Evolutionary conservation across 1,284 basidiomycete species (phyloP).

Genomic region (Apiotrichum sp.): DNA sequence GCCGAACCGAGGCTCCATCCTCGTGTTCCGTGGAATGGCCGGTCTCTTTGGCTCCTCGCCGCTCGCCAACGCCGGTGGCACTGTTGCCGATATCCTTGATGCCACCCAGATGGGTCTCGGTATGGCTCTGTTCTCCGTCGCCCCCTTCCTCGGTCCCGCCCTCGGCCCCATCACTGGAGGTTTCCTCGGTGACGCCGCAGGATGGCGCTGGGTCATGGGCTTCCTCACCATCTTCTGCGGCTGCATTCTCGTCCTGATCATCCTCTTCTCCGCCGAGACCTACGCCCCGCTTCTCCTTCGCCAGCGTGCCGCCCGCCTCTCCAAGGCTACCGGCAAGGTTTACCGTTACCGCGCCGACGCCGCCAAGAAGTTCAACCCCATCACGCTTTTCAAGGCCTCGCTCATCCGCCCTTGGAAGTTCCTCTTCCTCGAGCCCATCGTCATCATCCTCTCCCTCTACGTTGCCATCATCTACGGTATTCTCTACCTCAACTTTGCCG

Average conservation of each 20-base stretch:
- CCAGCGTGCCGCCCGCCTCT: conserved; percentile 39
- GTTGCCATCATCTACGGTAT: conserved; percentile 54
- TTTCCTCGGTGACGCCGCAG: conserved; percentile 42
- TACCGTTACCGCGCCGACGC: conserved; percentile 49
- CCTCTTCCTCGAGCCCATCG: conserved; percentile 49
- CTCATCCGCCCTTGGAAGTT: conserved; percentile 50
- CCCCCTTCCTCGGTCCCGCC: conserved; percentile 18
- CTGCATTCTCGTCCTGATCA: conserved; percentile 12
- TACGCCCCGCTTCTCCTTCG: conserved; percentile 49
- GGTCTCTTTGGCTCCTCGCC: conserved; percentile 45
- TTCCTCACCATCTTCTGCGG: conserved; percentile 54
- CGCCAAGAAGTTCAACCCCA: conserved; percentile 37
- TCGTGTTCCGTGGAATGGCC: conserved; percentile 40
- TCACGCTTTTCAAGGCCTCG: conserved; percentile 41
- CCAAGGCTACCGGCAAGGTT: conserved; percentile 45
- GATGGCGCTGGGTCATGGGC: conserved; percentile 58
- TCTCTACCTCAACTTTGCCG: conserved; percentile 42
- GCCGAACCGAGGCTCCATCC: conserved; percentile 25
- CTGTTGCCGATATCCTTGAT: conserved; percentile 40
- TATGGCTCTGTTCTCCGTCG: conserved; percentile 23
- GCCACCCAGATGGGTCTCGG: conserved; percentile 38
- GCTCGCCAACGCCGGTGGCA: conserved; percentile 44
- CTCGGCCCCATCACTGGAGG: conserved; percentile 39
- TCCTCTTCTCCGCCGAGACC: conserved; percentile 46
- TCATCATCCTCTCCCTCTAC: conserved; percentile 50